A percentile compares a stretch with the other conserved stretches of the same genome.
These are phyloP conservation scores for Gleditsia sinensis DNA, from an alignment of 306 rosid genomes.

Conservation along the genomic window DNA sequence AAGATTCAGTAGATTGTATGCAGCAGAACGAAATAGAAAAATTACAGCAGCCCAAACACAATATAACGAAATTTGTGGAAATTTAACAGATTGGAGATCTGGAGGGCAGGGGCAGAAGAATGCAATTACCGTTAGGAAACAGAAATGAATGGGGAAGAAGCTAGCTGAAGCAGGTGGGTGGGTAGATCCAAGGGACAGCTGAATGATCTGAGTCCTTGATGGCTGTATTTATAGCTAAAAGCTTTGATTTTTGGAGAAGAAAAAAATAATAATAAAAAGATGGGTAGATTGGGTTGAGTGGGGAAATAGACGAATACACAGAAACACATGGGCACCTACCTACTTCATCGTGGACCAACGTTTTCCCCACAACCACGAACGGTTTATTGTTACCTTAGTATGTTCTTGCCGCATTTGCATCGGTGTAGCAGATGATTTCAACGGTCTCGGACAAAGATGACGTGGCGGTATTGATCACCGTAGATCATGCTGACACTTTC, in stretches of 20 bases:
- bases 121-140: neutral
- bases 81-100: neutral
- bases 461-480: neutral
- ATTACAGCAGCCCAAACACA: neutral
- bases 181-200: neutral
- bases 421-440: no score
- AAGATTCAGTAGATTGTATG: neutral
- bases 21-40: neutral
- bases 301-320: neutral
- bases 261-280: neutral
- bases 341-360: neutral
- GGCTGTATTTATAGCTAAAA: neutral
- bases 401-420: no score
- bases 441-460: no score
- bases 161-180: neutral
- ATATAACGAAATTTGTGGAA: neutral
- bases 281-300: neutral
- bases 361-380: neutral
- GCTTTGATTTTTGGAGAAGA: neutral
- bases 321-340: conserved; percentile 15
- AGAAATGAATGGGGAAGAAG: neutral
- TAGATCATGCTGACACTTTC: neutral
- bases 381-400: neutral
- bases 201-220: neutral
- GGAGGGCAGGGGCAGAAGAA: neutral